Percentiles rank a stretch among this genome's conserved stretches.
phyloP scores from a whole-genome alignment of 176 grass and related monocot species.

The Oryza brachyantha region DNA sequence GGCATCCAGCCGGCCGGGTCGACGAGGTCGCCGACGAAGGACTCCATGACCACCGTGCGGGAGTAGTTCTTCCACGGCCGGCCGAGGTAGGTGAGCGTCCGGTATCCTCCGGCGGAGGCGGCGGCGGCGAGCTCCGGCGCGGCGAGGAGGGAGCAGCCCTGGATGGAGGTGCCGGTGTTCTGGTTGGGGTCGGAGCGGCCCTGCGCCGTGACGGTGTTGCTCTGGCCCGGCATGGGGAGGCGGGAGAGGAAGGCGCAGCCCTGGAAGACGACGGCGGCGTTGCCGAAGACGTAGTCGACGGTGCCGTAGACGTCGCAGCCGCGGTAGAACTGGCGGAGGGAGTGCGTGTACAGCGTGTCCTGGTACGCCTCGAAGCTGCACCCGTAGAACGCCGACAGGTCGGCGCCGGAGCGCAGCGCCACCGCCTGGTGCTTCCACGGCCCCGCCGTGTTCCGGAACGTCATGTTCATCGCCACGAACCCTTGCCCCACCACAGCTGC shows the following conservation, averaged over 20 bases:
- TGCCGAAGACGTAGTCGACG: conserved; percentile 82
- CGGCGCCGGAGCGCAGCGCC: conserved; percentile 55
- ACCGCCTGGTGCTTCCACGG: conserved; percentile 66
- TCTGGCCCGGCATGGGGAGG: conserved; percentile 58
- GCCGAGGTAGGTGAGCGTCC: conserved; percentile 45
- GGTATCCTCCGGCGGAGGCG: neutral
- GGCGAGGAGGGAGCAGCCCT: conserved; percentile 37
- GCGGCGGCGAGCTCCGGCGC: conserved; percentile 51
- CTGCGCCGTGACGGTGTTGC: conserved; percentile 80
- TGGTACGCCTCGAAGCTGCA: conserved; percentile 80
- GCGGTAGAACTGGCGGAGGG: conserved; percentile 77
- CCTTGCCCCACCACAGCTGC: conserved; percentile 62
- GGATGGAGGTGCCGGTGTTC: conserved; percentile 82
- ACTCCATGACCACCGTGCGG: conserved; percentile 65
- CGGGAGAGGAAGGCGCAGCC: conserved; percentile 64
- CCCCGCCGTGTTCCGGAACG: conserved; percentile 66
- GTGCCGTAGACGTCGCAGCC: conserved; percentile 68
- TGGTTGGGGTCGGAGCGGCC: conserved; percentile 70
- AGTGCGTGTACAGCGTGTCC: conserved; percentile 82
- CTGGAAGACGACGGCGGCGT: conserved; percentile 76
- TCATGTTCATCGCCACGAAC: conserved; percentile 75
- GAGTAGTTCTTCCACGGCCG: conserved; percentile 66
- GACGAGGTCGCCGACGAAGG: conserved; percentile 45
- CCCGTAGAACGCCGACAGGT: conserved; percentile 59
- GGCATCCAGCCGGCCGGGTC: conserved; percentile 59